A percentile compares a stretch with the other conserved stretches of the same genome.
phyloP scores from a whole-genome alignment of 2,329 filamentous ascomycete genomes.

The Penicillium janthinellum region DNA sequence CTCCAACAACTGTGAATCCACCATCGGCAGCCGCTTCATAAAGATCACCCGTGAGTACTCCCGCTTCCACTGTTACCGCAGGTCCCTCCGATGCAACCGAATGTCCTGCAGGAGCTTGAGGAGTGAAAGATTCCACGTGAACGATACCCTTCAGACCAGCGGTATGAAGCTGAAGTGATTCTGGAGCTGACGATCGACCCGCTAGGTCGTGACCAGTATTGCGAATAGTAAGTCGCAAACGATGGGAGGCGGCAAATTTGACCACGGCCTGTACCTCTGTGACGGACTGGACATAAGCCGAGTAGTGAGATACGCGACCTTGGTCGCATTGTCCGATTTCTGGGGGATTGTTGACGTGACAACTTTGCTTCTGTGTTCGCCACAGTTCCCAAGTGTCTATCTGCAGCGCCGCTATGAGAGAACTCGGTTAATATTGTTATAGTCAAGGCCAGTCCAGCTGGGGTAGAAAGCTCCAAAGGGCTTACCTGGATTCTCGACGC shows the following conservation, averaged over 20 bases:
- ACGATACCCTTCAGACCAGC: conserved; percentile 5
- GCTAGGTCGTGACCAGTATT: conserved; percentile 58
- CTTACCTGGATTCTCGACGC: background rate
- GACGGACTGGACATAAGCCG: background rate
- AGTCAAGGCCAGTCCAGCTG: background rate
- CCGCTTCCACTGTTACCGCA: conserved; percentile 15
- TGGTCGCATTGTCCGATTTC: conserved; percentile 6
- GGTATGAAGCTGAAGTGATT: conserved; percentile 14
- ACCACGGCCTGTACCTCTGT: conserved; percentile 12
- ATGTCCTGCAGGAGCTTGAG: background rate
- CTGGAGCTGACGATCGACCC: conserved; percentile 13
- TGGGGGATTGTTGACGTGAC: conserved; percentile 5
- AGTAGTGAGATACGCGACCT: conserved; percentile 11
- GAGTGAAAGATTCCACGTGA: conserved; percentile 1
- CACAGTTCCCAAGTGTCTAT: conserved; percentile 15
- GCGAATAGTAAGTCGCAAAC: conserved; percentile 43
- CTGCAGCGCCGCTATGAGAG: conserved; percentile 10
- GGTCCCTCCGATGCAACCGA: background rate
- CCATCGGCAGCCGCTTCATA: conserved; percentile 1
- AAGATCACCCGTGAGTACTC: conserved; percentile 10
- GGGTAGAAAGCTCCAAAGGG: background rate
- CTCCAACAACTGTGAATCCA: conserved; percentile 7
- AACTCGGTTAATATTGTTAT: background rate
- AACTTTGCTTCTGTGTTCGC: conserved; percentile 7
- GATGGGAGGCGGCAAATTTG: conserved; percentile 4